phyloP scores from a whole-genome alignment of 2,329 filamentous ascomycete species.

The Fulvia fulva region DNA sequence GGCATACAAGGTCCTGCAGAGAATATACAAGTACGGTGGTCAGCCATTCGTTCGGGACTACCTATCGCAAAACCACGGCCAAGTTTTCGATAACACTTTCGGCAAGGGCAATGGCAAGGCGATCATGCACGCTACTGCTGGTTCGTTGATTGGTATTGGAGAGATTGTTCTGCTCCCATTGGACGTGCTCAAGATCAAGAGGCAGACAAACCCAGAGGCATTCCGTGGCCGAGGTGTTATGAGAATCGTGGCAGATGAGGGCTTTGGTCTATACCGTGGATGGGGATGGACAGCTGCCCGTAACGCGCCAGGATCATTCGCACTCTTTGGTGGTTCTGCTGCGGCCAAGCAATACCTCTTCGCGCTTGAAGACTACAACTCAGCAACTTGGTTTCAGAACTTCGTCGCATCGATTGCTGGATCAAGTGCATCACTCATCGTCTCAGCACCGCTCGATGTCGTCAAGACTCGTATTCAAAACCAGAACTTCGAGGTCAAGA shows the following conservation, averaged over 20 bases:
- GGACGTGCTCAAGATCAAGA: constrained; percentile 98
- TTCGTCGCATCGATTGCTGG: constrained; percentile 94
- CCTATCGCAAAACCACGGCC: constrained; percentile 72
- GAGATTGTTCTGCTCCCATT: constrained; percentile 93
- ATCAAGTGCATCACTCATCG: constrained; percentile 88
- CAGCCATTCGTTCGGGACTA: constrained; percentile 94
- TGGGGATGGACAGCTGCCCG: constrained; percentile 97
- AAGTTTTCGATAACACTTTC: constrained; percentile 81
- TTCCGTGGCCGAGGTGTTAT: constrained; percentile 91
- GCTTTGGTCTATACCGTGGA: constrained; percentile 90
- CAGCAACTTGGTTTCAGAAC: constrained; percentile 90
- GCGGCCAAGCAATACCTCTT: constrained; percentile 97
- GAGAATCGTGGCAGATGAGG: constrained; percentile 87
- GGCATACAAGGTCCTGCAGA: constrained; percentile 95
- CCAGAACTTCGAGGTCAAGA: constrained; percentile 96
- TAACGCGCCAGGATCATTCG: constrained; percentile 95
- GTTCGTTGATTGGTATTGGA: constrained; percentile 91
- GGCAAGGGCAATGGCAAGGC: constrained; percentile 97
- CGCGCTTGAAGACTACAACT: constrained; percentile 88
- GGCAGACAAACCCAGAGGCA: constrained; percentile 97
- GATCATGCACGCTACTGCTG: constrained; percentile 94
- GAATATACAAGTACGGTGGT: constrained; percentile 98
- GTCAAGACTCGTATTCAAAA: constrained; percentile 99
- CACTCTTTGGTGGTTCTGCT: constrained; percentile 95
- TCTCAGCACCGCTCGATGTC: constrained; percentile 93